phyloP scores from a whole-genome alignment of 768 basidiomycete genomes.

The Boletus vermiculosoides region DNA sequence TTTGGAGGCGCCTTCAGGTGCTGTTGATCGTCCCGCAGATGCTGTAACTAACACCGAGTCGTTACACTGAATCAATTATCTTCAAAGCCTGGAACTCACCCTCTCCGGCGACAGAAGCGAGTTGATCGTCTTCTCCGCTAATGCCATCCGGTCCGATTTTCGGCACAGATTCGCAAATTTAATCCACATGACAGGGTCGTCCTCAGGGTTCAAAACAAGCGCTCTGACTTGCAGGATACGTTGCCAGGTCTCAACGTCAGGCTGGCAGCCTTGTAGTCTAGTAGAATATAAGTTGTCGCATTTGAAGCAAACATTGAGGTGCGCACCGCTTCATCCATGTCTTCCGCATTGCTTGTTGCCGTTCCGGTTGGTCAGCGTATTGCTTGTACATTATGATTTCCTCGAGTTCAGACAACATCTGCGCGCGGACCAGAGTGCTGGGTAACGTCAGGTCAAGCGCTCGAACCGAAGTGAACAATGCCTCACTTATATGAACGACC shows the following conservation, averaged over 20 bases:
- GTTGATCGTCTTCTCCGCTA: slow-evolving; percentile 96
- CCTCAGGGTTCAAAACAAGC: slow-evolving; percentile 87
- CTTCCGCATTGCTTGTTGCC: slow-evolving; percentile 85
- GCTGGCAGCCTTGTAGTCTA: slow-evolving; percentile 93
- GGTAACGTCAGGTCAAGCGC: slow-evolving; percentile 11
- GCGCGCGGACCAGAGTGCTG: slow-evolving; percentile 94
- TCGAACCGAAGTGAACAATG: neutral
- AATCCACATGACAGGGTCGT: slow-evolving; percentile 98
- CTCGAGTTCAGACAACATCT: slow-evolving; percentile 97
- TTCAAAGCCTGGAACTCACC: slow-evolving; percentile 35
- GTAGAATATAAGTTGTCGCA: neutral
- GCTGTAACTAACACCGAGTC: slow-evolving; percentile 36
- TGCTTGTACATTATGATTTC: slow-evolving; percentile 97
- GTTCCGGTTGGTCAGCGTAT: slow-evolving; percentile 87
- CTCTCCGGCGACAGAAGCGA: slow-evolving; percentile 79
- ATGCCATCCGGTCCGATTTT: slow-evolving; percentile 88
- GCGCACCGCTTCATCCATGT: slow-evolving; percentile 96
- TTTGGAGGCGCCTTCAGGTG: slow-evolving; percentile 82
- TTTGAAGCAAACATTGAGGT: neutral
- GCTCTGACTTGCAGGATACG: slow-evolving; percentile 94
- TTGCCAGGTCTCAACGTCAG: slow-evolving; percentile 99
- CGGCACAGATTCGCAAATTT: slow-evolving; percentile 98
- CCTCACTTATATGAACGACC: slow-evolving; percentile 94
- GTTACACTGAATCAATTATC: neutral
- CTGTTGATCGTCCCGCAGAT: slow-evolving; percentile 50